Percentiles rank a stretch among this genome's conserved stretches.
Evolutionary conservation across 345 rosid species (phyloP).

Genomic region (Hypericum perforatum): DNA sequence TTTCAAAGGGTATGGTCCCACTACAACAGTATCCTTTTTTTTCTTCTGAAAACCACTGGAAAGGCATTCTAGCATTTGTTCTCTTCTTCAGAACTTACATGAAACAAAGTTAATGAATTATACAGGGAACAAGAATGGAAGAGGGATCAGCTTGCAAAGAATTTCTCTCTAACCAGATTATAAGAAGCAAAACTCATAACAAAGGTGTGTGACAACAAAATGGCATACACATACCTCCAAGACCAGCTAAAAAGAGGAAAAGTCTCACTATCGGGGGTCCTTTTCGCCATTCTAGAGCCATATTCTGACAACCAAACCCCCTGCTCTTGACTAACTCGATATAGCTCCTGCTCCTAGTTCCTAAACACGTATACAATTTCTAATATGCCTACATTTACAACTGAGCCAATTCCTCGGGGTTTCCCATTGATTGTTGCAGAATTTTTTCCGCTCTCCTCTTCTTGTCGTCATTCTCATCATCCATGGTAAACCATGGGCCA

Average conservation of each 20-base stretch:
- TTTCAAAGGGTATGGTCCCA: no score
- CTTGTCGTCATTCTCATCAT: conserved; percentile 34
- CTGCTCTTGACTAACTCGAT: conserved; percentile 21
- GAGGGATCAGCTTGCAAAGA: conserved; percentile 33
- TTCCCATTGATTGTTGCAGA: conserved; percentile 35
- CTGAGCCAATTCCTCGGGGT: conserved; percentile 31
- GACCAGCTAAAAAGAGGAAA: conserved; percentile 29
- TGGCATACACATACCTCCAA: conserved; percentile 36
- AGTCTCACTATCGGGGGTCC: conserved; percentile 22
- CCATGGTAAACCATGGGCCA: conserved; percentile 33
- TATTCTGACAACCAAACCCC: conserved; percentile 28
- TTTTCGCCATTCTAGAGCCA: conserved; percentile 18
- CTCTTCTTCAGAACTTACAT: no score
- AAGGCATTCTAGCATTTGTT: no score
- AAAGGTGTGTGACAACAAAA: conserved; percentile 19
- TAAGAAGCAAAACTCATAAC: no score
- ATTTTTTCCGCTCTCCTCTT: conserved; percentile 32
- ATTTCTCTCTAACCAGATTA: conserved; percentile 20
- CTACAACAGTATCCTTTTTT: no score
- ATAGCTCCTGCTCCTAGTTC: conserved; percentile 33
- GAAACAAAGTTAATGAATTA: no score
- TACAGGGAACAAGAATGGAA: conserved; percentile 2
- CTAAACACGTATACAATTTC: conserved; percentile 35
- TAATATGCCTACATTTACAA: conserved; percentile 47
- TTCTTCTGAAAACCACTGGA: no score